Base-by-base conservation (phyloP, 148 eudicot species). In the Fagopyrum homotropicum region DNA sequence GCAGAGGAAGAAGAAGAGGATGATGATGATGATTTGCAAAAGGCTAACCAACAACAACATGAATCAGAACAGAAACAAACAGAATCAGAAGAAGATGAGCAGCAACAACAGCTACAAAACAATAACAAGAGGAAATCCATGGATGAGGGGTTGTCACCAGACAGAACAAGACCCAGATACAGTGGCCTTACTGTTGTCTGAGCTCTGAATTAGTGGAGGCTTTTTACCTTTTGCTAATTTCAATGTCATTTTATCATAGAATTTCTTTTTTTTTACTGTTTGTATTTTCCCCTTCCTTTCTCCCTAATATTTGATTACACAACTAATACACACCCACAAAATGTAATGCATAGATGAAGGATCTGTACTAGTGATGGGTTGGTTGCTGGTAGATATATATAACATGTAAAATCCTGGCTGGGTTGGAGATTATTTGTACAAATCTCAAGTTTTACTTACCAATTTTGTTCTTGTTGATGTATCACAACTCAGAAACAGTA, bases 131-230 rank as follows among this genome's bases (percentile, higher is more conserved):
- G 98, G 77, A 89, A 88, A 75, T 76, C 88, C 60, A 56, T 88
- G 69, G 97, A 93, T 66, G 97, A 85, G 69, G 91, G 85, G 69
- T 77, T 85, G 12, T 82, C 93, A 79, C 89, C 88, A 55, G 90
- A 93, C 49, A 91, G 92, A 85, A 88, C 88, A 74, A 84, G 91
- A 77, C 89, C 89, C 35, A 89, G 93, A 89, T 90, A 84, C 82
- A 84, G 68, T 88, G 98, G 87, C 78, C 82, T 89, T 30, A 78
- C 88, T 71, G 87, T 91, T 72, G 80, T 87, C 81, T 82, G 71
- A 83, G 73, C 61, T 87, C 81, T 82, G 71, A 83, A 75, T 54
- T 73, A 63, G 71, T 75, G 68, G 30, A 52, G 64, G 12, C 45
- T 69, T 47, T 54, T 46, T 47, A 6, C 5, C 59, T 68, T 72